Percentiles rank a stretch among this genome's conserved stretches.
Evolutionary conservation across 257 asterid genomes (phyloP).

Genomic region (Cordia subcordata): DNA sequence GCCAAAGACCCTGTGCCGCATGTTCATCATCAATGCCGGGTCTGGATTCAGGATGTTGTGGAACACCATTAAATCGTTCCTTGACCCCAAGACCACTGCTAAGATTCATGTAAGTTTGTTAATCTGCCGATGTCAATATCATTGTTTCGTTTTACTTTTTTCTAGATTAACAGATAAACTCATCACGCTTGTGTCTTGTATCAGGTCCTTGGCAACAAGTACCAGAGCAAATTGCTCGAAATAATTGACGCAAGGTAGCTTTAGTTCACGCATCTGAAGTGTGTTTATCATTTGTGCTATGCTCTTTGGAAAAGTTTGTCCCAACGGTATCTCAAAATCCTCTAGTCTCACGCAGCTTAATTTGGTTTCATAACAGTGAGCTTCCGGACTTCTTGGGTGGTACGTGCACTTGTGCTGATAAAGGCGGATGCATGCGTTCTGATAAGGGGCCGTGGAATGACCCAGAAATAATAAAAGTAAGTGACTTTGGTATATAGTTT

Average conservation of each 20-base stretch:
- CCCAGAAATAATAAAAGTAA: constrained; percentile 80
- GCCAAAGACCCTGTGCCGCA: constrained; percentile 68
- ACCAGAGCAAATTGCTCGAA: constrained; percentile 92
- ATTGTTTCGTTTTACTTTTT: not conserved
- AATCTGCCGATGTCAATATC: not conserved
- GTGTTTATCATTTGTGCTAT: not conserved
- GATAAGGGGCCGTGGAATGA: constrained; percentile 99
- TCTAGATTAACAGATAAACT: not conserved
- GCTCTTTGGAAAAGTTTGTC: not conserved
- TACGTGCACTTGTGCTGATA: constrained; percentile 80
- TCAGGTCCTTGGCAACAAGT: constrained; percentile 90
- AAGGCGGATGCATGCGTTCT: constrained; percentile 85
- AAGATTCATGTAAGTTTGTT: constrained; percentile 66
- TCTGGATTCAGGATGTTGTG: constrained; percentile 96
- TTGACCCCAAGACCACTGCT: constrained; percentile 94
- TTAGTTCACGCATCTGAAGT: not conserved
- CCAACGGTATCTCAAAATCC: not conserved
- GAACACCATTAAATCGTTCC: constrained; percentile 93
- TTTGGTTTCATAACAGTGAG: constrained; percentile 48
- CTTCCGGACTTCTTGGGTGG: constrained; percentile 97
- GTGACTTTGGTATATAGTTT: not conserved
- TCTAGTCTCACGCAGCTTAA: not conserved
- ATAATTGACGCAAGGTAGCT: constrained; percentile 79
- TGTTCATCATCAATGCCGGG: constrained; percentile 97
- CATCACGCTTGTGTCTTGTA: not conserved